A percentile compares a stretch with the other conserved stretches of the same genome.
Evolutionary conservation across 2,329 filamentous ascomycete genomes (phyloP).

Genomic region (Neopestalotiopsis rosae): DNA sequence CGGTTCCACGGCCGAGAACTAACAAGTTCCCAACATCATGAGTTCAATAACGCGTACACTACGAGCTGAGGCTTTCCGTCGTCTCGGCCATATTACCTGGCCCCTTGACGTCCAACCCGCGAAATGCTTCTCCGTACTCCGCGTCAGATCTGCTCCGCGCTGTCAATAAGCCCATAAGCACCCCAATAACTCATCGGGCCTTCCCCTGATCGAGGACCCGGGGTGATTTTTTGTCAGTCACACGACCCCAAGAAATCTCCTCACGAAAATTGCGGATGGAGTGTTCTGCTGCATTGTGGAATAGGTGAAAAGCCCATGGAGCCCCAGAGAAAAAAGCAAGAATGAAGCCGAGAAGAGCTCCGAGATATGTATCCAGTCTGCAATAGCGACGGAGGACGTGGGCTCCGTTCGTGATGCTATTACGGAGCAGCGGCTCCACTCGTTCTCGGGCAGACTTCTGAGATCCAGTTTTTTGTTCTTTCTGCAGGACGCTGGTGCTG

Average conservation of each 20-base stretch:
- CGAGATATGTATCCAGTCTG: constrained; percentile 10
- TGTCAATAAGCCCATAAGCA: neutral
- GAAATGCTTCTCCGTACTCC: constrained; percentile 6
- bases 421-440: constrained; percentile 13
- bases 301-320: constrained; percentile 8
- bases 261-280: constrained; percentile 12
- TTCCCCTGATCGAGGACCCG: neutral
- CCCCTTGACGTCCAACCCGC: neutral
- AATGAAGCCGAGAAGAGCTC: constrained; percentile 4
- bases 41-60: neutral
- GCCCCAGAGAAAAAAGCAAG: constrained; percentile 14
- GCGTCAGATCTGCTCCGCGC: constrained; percentile 1
- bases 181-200: neutral
- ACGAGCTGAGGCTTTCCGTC: neutral
- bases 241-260: constrained; percentile 15
- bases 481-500: constrained; percentile 1
- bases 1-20: neutral
- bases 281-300: constrained; percentile 4
- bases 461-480: constrained; percentile 5
- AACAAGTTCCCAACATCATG: neutral
- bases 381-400: neutral
- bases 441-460: constrained; percentile 4
- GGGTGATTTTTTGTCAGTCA: constrained; percentile 13
- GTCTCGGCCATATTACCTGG: constrained; percentile 1
- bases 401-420: constrained; percentile 5